Conservation (phyloP, 805 yeast species). For the Candida coquimbonensis region DNA sequence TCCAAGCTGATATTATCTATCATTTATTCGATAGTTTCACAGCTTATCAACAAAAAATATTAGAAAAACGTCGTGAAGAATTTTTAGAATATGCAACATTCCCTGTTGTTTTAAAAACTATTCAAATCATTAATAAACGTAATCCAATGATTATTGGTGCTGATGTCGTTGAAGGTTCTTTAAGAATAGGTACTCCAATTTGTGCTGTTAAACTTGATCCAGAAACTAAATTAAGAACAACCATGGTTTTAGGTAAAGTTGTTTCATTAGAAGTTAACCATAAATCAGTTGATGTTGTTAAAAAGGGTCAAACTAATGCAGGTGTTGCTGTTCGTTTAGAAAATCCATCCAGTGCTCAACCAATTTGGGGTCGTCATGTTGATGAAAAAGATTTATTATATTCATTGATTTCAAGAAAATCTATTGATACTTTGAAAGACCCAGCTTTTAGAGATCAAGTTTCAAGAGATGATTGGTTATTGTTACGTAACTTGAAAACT, state of each 20-base stretch:
- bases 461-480: constrained; percentile 91
- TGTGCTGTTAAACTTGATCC: constrained; percentile 91
- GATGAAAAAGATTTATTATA: constrained; percentile 87
- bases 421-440: constrained; percentile 95
- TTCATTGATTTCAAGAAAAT: constrained; percentile 83
- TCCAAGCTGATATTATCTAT: constrained; percentile 94
- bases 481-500: constrained; percentile 82
- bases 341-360: constrained; percentile 85
- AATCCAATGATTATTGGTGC: constrained; percentile 99
- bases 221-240: constrained; percentile 62
- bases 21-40: constrained; percentile 94
- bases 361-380: constrained; percentile 98
- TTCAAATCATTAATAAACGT: constrained; percentile 96
- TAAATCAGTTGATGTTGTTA: constrained; percentile 68
- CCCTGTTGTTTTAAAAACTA: constrained; percentile 92
- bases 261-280: constrained; percentile 94
- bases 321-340: constrained; percentile 99
- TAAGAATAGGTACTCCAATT: constrained; percentile 90
- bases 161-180: constrained; percentile 86
- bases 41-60: constrained; percentile 79
- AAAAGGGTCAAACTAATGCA: constrained; percentile 92
- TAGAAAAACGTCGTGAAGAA: constrained; percentile 87
- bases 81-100: constrained; percentile 82
- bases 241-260: constrained; percentile 76
- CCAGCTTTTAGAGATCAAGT: constrained; percentile 96